Evolutionary conservation across 148 eudicot species (phyloP), one percentile per base, ranked within the genome.

Genomic region (Linanthus parryae): DNA sequence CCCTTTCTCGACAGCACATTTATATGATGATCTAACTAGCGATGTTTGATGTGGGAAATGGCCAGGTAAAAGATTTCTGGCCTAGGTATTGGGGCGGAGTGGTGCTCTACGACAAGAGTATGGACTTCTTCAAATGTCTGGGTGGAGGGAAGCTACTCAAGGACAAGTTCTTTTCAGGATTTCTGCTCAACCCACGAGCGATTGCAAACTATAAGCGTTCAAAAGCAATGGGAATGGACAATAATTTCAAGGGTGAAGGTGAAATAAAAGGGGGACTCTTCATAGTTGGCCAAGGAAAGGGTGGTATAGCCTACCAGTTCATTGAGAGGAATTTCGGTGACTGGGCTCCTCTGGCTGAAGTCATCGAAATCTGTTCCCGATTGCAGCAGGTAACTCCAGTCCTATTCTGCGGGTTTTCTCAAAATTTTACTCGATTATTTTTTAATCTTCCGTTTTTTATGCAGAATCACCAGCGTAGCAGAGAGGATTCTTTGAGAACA

Each of bases 191-290:
- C 38, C 62, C 69, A 34, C 63, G 68, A 57, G 81, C 81, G 17
- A 64, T 64, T 46, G 65, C 73, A 64, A 75, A 76, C 49, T 71
- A 71, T 52, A 76, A 57, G 45, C 61, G 76, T 24, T 76, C 81
- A 29, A 76, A 76, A 60, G 67, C 73, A 42, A 56, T 54, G 37
- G 81, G 70, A 45, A 22, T 64, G 8, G 48, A 71, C 38, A 57
- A 59, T 22, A 76, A 67, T 40, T 71, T 64, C 52, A 71, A 37
- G 53, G 80, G 80, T 2, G 81, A 67, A 57, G 76, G 73, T 8
- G 76, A 76, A 54, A 76, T 57, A 33, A 76, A 76, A 62, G 81
- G 81, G 22, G 81, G 73, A 39, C 66, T 76, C 1, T 76, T 76
- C 40, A 66, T 71, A 43, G 52, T 71, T 44, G 73, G 76, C 43